Conservation (phyloP, 164 flowering plant genomes). For the Nymphaea thermarum region DNA sequence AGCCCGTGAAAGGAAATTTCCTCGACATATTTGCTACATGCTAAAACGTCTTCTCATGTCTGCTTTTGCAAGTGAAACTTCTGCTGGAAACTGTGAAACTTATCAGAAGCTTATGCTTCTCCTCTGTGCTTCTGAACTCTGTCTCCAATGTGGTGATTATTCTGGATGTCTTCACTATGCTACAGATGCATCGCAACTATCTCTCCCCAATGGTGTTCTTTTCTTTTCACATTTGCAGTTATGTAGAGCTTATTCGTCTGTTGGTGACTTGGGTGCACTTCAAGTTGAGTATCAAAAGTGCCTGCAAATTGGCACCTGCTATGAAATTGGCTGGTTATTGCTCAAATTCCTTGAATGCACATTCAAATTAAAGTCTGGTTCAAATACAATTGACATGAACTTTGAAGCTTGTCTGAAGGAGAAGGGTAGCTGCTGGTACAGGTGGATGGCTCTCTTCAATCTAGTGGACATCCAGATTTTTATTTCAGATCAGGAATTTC, state of each 20-base stretch:
- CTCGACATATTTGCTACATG: constrained; percentile 37
- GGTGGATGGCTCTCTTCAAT: constrained; percentile 48
- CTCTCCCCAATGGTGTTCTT: constrained; percentile 32
- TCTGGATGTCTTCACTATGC: constrained; percentile 40
- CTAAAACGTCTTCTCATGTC: constrained; percentile 40
- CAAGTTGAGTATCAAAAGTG: constrained; percentile 46
- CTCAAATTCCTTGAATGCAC: constrained; percentile 46
- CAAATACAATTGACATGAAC: constrained; percentile 17
- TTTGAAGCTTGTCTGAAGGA: constrained; percentile 37
- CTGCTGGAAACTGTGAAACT: constrained; percentile 12
- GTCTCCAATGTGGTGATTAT: constrained; percentile 43
- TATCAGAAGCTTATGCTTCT: constrained; percentile 58
- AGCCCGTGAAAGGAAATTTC: constrained; percentile 78
- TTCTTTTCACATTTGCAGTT: constrained; percentile 72
- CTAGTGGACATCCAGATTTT: constrained; percentile 44
- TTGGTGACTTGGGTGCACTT: constrained; percentile 22
- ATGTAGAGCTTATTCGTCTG: constrained; percentile 62
- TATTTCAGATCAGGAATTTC: constrained; percentile 33
- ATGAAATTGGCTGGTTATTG: constrained; percentile 69
- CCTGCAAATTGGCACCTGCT: constrained; percentile 54
- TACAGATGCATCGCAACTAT: constrained; percentile 31
- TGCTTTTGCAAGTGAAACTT: constrained; percentile 35
- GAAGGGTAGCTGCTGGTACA: constrained; percentile 21
- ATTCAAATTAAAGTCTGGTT: constrained; percentile 21
- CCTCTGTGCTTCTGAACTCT: constrained; percentile 81